Base-by-base conservation (phyloP, 441 rosid genomes). In the Populus tomentosa region DNA sequence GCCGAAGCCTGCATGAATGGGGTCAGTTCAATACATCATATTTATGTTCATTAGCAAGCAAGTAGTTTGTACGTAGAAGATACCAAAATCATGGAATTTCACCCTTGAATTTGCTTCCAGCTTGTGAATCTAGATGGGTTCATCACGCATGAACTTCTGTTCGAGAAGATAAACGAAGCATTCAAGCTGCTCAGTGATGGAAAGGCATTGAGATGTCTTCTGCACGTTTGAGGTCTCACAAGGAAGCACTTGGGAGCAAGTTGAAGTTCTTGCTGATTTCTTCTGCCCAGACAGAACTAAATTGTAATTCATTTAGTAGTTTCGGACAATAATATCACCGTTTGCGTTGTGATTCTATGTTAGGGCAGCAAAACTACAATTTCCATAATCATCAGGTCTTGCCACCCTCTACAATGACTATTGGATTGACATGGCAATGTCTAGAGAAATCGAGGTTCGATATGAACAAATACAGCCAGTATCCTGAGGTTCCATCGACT, bases 81-180 rank as follows among this genome's bases (percentile, higher is more conserved):
- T 46, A 46, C 18, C 56, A 46, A 46, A 13, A 46, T 46, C 56
- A 46, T 46, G 53, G 56, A 46, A 46, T 46, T 46, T n/a, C 20
- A 35, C 11, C 38, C 1, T 33, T 3, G 10, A 20, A 3, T 10
- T 67, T 11, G 13, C 8, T 46, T 28, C 3, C 83, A 85, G 89
- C 82, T 59, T 10, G 72, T 87, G 71, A 80, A 82, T 53, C 76
- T 84, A 36, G 85, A 87, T 32, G 76, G 61, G 10, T 83, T 84
- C 62, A 79, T 82, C 33, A 73, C 86, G 1, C 87, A 87, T 38
- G 86, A 87, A 53, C 88, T 87, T 40, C 85, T 88, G 1, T 82
- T 87, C 21, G 84, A 85, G 59, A 82, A 79, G 73, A 83, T 85
- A 10, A 85, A 83, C 62, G 83, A 85, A 30, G 87, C 87, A 2